These are phyloP conservation scores for Cochlearia excelsa DNA, from an alignment of 345 rosid genomes.

Conservation along the genomic window DNA sequence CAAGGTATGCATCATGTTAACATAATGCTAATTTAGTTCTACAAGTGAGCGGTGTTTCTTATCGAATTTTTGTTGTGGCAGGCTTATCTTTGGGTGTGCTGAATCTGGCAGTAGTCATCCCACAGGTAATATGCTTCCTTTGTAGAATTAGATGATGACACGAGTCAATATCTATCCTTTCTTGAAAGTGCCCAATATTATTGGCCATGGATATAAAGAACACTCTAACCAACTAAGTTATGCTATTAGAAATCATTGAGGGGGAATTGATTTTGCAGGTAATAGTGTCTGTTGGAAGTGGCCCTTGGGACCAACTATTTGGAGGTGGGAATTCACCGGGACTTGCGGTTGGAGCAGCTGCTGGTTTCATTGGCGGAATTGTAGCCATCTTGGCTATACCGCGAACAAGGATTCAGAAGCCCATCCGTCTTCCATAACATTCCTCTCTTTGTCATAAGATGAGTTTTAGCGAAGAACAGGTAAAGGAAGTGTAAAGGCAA, in stretches of 20 bases:
- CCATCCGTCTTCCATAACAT: slow-evolving; percentile 52
- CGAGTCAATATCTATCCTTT: neutral
- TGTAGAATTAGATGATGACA: neutral
- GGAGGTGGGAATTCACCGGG: slow-evolving; percentile 85
- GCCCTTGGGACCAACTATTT: slow-evolving; percentile 76
- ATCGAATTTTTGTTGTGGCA: slow-evolving; percentile 38
- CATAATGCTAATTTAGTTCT: slow-evolving; percentile 13
- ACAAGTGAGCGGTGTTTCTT: slow-evolving; percentile 25
- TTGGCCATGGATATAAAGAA: neutral
- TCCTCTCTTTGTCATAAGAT: slow-evolving; percentile 12
- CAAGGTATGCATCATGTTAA: slow-evolving; percentile 59
- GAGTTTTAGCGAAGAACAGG: slow-evolving; percentile 14
- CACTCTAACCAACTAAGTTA: neutral
- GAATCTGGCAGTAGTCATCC: slow-evolving; percentile 89
- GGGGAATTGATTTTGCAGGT: slow-evolving; percentile 38
- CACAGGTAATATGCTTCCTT: slow-evolving; percentile 58
- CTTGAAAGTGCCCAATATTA: slow-evolving; percentile 8
- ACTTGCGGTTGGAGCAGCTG: slow-evolving; percentile 63
- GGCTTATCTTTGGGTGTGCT: slow-evolving; percentile 88
- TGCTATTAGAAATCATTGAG: slow-evolving; percentile 1
- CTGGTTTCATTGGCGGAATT: slow-evolving; percentile 64
- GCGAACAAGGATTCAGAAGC: slow-evolving; percentile 62
- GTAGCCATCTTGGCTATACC: slow-evolving; percentile 84
- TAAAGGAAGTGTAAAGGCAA: slow-evolving; percentile 13
- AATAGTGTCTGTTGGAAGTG: slow-evolving; percentile 75